Evolutionary conservation across 805 yeast genomes (phyloP), one percentile per base, ranked within the genome.

Genomic region (Kodamaea fukazawae): DNA sequence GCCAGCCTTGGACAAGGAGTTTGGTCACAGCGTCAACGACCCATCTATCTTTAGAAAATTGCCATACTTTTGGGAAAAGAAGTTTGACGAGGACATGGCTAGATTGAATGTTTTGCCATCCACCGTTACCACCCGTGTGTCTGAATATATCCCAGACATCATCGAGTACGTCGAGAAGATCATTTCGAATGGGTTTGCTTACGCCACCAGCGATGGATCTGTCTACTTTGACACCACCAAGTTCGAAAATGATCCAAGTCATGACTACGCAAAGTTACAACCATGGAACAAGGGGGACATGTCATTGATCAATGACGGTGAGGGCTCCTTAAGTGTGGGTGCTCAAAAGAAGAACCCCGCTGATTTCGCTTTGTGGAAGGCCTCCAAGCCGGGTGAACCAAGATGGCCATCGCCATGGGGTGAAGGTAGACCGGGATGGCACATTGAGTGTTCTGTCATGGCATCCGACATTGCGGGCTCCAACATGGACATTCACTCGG

Each of bases 391-490:
- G 6, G 99, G 99, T 53, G 99, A 93, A 67, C 99, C 99, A 16
- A 76, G 80, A 34, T 93, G 98, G 98, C 77, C 73, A 4, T 87
- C 96, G 2, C 90, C 91, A 18, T 93, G 98, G 98, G 99, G 99
- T 17, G 72, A 72, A 43, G 99, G 99, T 38, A 83, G 99, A 61
- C 99, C 99, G 10, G 99, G 99, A 3, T 93, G 99, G 99, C 99
- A 93, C 61, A 93, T 93, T 61, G 99, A 93, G 67, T 93, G 99
- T 75, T 89, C 97, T 7, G 99, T 93, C 14, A 93, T 93, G 99
- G 98, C 98, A 1, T 76, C 89, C 38, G 95, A 89, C 50, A 75
- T 90, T 34, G 74, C 86, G 28, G 98, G 98, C 4, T 64, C 76
- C 14, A 73, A 74, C 43, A 85, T 93, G 75, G 99, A 93, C 63